Base-by-base conservation (phyloP, 805 yeast genomes). In the Myxozyma sirexii region DNA sequence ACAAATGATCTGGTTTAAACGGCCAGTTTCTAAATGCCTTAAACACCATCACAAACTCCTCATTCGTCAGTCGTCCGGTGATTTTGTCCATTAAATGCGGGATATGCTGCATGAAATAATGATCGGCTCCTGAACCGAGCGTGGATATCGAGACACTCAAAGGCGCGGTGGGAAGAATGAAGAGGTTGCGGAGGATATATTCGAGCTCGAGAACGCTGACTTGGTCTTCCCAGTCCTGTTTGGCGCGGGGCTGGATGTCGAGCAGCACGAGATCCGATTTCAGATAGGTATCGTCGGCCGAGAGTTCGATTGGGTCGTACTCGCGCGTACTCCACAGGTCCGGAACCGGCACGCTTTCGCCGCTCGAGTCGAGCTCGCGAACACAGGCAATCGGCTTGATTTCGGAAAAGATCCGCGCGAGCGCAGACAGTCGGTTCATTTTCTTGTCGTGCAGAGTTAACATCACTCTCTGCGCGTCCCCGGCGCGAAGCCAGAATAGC, bases 101-200 rank as follows among this genome's bases (percentile, higher is more conserved):
- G 1, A 86, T 51, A 0, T 74, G 76, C 5, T 15, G 4, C 3
- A 65, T 63, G 13, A 80, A 70, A 12, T 80, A 72, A 4, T 70
- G 73, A 1, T 57, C 57, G 0, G 94, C 96, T 1, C 97, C 97
- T 1, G 96, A 92, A 0, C 96, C 96, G 8, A 93, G 73, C 21
- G 82, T 76, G 13, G 77, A 74, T 1, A 87, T 63, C 1, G 82
- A 75, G 21, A 80, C 82, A 0, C 63, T 56, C 10, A 85, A 69
- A 0, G 85, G 79, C 17, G 79, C 74, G 10, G 76, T 70, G 48
- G 76, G 75, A 33, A 79, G 71, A 21, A 84, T 76, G 75, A 85
- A 79, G 41, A 90, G 70, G 67, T 81, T 82, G 67, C 83, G 85
- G 17, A 86, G 77, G 15, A 91, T 84, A 65, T 82, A 83, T 60